Conservation (phyloP, 106 monocot species). For the Acanthochlamys bracteata region DNA sequence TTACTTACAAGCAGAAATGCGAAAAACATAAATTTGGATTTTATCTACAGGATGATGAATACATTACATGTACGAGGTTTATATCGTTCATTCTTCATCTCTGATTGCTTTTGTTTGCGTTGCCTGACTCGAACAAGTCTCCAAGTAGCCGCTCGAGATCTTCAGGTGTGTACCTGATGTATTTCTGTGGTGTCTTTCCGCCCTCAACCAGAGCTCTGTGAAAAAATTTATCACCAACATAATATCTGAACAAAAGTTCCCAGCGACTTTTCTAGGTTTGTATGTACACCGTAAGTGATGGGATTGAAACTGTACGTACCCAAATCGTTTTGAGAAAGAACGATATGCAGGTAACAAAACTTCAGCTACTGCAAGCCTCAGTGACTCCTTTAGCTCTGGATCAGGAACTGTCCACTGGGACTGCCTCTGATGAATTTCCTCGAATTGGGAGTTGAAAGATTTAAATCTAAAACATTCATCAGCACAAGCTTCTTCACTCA, state of each 20-base stretch:
- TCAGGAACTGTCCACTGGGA: slow-evolving; percentile 80
- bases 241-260: no score
- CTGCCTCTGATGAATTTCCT: slow-evolving; percentile 67
- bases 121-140: slow-evolving; percentile 46
- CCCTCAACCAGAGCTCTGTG: slow-evolving; percentile 45
- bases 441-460: slow-evolving; percentile 75
- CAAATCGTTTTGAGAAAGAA: slow-evolving; percentile 66
- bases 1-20: no score
- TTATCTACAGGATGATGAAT: no score
- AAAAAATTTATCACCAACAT: slow-evolving; percentile 1
- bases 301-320: slow-evolving; percentile 22
- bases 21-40: no score
- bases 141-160: slow-evolving; percentile 41
- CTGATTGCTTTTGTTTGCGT: slow-evolving; percentile 25
- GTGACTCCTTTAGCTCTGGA: slow-evolving; percentile 68
- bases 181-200: slow-evolving; percentile 35
- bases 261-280: no score
- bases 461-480: slow-evolving; percentile 31
- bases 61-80: no score
- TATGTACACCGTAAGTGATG: no score
- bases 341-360: slow-evolving; percentile 73
- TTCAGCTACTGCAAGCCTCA: slow-evolving; percentile 77
- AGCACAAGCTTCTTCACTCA: no score
- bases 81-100: no score
- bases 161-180: slow-evolving; percentile 40